Conservation (phyloP, 2,329 filamentous ascomycete genomes). For the Neonectria neomacrospora region DNA sequence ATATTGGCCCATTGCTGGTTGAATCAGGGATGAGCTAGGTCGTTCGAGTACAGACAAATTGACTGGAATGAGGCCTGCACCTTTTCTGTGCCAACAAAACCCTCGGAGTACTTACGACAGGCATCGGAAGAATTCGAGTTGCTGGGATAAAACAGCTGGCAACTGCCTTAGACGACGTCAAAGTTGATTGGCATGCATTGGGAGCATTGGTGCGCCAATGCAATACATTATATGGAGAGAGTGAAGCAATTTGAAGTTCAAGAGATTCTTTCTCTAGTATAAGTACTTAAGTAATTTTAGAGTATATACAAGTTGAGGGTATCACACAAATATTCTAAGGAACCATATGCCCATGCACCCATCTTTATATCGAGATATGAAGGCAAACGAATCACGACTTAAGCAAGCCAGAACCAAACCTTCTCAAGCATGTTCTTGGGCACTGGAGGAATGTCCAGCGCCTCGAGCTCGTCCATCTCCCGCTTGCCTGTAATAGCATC, state of each 20-base stretch:
- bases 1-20: too few relatives aligned
- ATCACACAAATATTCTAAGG: slow-evolving; percentile 15
- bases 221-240: background rate
- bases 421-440: slow-evolving; percentile 63
- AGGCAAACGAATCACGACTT: slow-evolving; percentile 18
- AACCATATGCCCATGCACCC: background rate
- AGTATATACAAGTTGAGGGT: slow-evolving; percentile 22
- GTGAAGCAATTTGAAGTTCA: background rate
- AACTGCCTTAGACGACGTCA: too few relatives aligned
- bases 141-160: too few relatives aligned
- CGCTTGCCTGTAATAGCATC: slow-evolving; percentile 62
- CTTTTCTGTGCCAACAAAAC: too few relatives aligned
- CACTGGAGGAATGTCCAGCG: slow-evolving; percentile 58
- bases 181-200: too few relatives aligned
- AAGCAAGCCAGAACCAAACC: slow-evolving; percentile 68
- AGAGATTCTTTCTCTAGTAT: background rate
- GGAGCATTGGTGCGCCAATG: background rate
- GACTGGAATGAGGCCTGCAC: too few relatives aligned
- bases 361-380: slow-evolving; percentile 3
- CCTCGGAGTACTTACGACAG: too few relatives aligned
- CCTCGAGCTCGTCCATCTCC: slow-evolving; percentile 70
- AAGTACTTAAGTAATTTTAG: background rate
- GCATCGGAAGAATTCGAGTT: too few relatives aligned
- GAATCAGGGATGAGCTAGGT: too few relatives aligned
- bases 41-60: too few relatives aligned